Percentiles rank a stretch among this genome's conserved stretches.
phyloP scores from a whole-genome alignment of 331 rosid genomes.

The Phaseolus coccineus region DNA sequence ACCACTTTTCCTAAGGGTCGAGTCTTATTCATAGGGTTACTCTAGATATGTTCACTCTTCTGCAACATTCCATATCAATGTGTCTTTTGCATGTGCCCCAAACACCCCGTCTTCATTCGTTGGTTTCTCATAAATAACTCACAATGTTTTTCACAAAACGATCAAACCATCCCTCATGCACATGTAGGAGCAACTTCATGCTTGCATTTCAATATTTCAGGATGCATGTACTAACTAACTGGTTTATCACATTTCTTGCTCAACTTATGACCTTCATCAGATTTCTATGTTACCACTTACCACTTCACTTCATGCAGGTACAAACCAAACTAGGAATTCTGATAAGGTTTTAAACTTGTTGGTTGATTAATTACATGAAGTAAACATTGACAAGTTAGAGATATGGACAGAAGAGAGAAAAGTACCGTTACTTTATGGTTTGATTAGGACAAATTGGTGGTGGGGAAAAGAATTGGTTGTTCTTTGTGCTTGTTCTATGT shows the following conservation, averaged over 20 bases:
- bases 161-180: slow-evolving; percentile 5
- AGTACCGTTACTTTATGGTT: slow-evolving; percentile 30
- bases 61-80: slow-evolving; percentile 22
- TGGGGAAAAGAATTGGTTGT: slow-evolving; percentile 42
- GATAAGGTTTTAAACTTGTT: background rate
- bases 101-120: background rate
- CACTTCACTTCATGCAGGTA: background rate
- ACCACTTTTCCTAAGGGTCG: background rate
- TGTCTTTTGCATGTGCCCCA: slow-evolving; percentile 4
- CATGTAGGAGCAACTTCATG: background rate
- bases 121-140: background rate
- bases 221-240: background rate
- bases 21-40: slow-evolving; percentile 3
- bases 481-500: slow-evolving; percentile 49
- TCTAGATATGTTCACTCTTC: slow-evolving; percentile 17
- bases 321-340: background rate
- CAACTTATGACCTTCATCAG: background rate
- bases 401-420: slow-evolving; percentile 21
- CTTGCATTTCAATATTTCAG: background rate
- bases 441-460: slow-evolving; percentile 39
- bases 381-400: background rate
- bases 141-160: background rate
- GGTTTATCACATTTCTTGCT: background rate
- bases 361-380: background rate
- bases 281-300: background rate